Evolutionary conservation across 495 filamentous ascomycete genomes (phyloP), one percentile per base, ranked within the genome.

Genomic region (Penicillium salamii): DNA sequence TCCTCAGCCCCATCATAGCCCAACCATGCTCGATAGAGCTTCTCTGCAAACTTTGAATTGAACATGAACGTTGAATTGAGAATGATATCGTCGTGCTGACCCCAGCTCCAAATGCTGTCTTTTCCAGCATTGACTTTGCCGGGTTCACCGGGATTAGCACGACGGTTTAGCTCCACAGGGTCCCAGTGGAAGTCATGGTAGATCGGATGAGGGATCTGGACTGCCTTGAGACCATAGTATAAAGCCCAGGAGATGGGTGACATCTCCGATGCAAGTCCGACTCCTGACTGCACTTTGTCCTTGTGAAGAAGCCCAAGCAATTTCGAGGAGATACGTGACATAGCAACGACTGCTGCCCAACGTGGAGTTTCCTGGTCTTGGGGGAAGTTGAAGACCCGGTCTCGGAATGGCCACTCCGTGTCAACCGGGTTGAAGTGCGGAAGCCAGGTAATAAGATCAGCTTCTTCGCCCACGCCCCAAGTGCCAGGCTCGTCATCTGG

Each of bases 381-480:
- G 2, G 75, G 75, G 35, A 55, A 58, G 17, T 52, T 46, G 71
- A 78, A 86, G 42, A 89, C 69, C 40, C 79, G 71, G 55, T 83
- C 72, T 29, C 68, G 70, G 48, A 78, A 76, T 21, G 79, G 67
- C 81, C 84, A 88, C 18, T 63, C 64, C 17, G 82, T 85, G 47
- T 78, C 70, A 33, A 70, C 67, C 2, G 80, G 78, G 60, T 89
- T 77, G 65, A 86, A 85, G 18, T 87, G 82, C 1, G 87, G 86
- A 2, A 80, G 72, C 29, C 87, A 68, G 6, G 81, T 82, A 42
- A 90, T 87, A 35, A 86, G 67, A 59, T 90, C 87, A n/a, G 86
- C 87, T 41, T 86, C 83, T 65, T 89, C 85, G 33, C 76, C 82
- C 12, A 86, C 76, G 15, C 87, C 87, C 86, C 85, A 89, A 32